Base-by-base conservation (phyloP, 495 filamentous ascomycete genomes). In the Choiromyces venosus region DNA sequence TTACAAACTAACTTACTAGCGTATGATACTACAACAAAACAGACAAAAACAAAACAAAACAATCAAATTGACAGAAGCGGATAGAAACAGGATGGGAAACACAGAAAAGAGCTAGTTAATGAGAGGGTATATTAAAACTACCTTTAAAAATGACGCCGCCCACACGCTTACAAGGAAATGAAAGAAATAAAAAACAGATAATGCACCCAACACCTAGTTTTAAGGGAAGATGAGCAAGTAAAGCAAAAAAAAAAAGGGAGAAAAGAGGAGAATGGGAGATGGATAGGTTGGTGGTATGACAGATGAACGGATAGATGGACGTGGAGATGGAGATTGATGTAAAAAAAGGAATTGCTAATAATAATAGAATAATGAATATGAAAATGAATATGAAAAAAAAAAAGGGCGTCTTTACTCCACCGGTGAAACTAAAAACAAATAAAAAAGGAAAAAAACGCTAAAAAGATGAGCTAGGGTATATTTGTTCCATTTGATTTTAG, bases 1-100 rank as follows among this genome's bases (percentile, higher is more conserved):
- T 67, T 10, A 37, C 37, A 66, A 71, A 71, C 61, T 7, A 71
- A 42, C 37, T 25, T 42, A 71, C 40, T 71, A 74, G 66, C 66
- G 35, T 37, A 72, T n/a, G n/a, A n/a, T n/a, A n/a, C n/a, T 61
- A n/a, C 52, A 4, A 29, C n/a, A 29, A 42, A 29, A 10, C 10
- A 16, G 19, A 61, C 2, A 1, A 29, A 56, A 61, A 25, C n/a
- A n/a, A n/a, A n/a, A n/a, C n/a, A n/a, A n/a, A n/a, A n/a, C n/a
- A n/a, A n/a, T n/a, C n/a, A n/a, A n/a, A n/a, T n/a, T n/a, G n/a
- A n/a, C n/a, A n/a, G n/a, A n/a, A n/a, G n/a, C n/a, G n/a, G n/a
- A n/a, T n/a, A n/a, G n/a, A n/a, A n/a, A n/a, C n/a, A n/a, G n/a
- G n/a, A n/a, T n/a, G 19, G 44, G 7, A 25, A 25, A 25, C n/a